Conservation (phyloP, 2,329 filamentous ascomycete species). For the Fusarium proliferatum region DNA sequence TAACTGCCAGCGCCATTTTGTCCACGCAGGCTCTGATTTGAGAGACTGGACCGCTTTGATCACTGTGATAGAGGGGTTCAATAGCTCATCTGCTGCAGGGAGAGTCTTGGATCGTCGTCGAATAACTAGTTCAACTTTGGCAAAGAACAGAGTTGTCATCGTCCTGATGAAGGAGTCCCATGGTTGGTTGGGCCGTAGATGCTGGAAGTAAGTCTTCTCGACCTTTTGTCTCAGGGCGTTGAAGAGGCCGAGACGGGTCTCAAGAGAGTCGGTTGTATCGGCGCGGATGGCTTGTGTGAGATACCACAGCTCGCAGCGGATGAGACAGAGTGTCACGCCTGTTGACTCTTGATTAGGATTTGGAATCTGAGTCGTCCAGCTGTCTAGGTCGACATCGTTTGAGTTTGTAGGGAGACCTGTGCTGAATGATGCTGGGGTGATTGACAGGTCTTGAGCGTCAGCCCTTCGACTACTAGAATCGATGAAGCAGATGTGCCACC, state of each 20-base stretch:
- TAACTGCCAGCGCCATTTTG: conserved; percentile 47
- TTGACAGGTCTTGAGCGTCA: conserved; percentile 28
- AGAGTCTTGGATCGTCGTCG: conserved; percentile 11
- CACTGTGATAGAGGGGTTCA: conserved; percentile 22
- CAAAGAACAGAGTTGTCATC: conserved; percentile 43
- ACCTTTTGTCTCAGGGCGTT: conserved; percentile 21
- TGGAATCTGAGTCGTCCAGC: not conserved
- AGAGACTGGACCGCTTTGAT: conserved; percentile 40
- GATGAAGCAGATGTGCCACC: conserved; percentile 48
- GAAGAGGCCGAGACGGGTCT: conserved; percentile 21
- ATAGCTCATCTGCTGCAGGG: not conserved
- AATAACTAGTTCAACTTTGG: conserved; percentile 43
- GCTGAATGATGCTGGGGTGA: conserved; percentile 49
- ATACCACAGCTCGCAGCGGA: conserved; percentile 46
- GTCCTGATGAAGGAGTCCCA: conserved; percentile 34
- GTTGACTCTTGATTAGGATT: conserved; percentile 2
- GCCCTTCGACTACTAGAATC: conserved; percentile 36
- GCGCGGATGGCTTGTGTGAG: conserved; percentile 31
- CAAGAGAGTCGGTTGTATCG: conserved; percentile 3
- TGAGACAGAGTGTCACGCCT: conserved; percentile 31
- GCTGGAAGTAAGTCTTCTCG: conserved; percentile 15
- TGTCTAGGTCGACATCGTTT: conserved; percentile 48
- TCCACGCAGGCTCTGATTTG: conserved; percentile 36
- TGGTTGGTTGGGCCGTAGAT: conserved; percentile 2
- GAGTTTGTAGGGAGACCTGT: conserved; percentile 57